These are phyloP conservation scores for Sugiyamaella japonica DNA, from an alignment of 1,139 yeast genomes.

Conservation along the genomic window DNA sequence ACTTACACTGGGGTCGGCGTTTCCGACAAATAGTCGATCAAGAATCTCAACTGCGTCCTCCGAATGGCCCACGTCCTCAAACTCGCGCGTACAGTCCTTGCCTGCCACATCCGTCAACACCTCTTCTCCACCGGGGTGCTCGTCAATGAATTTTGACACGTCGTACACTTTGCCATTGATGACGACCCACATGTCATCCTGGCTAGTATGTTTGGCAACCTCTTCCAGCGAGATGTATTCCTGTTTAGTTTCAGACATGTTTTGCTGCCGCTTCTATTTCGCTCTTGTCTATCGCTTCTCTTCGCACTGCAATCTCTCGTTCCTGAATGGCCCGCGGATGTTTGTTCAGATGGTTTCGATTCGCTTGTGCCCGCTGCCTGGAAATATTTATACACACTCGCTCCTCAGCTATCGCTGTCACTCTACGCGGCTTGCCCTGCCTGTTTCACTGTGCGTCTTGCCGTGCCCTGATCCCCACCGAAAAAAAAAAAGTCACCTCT, in stretches of 20 bases:
- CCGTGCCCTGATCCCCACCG: neutral
- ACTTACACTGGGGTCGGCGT: conserved; percentile 48
- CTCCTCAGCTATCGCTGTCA: too few relatives aligned
- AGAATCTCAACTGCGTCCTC: conserved; percentile 89
- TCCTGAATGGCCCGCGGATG: neutral
- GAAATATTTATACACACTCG: neutral
- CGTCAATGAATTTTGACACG: conserved; percentile 79
- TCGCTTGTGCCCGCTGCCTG: neutral
- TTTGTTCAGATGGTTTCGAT: neutral
- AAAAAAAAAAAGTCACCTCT: conserved; percentile 1
- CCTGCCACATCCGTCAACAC: conserved; percentile 91
- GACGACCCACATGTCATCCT: conserved; percentile 86
- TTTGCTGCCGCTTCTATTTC: neutral
- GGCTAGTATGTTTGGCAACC: conserved; percentile 72
- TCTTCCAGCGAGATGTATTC: conserved; percentile 53
- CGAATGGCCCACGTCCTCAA: conserved; percentile 96
- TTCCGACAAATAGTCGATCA: conserved; percentile 68
- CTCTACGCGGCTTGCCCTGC: too few relatives aligned
- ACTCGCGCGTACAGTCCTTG: conserved; percentile 88
- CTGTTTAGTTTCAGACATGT: conserved; percentile 17
- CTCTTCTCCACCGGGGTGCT: conserved; percentile 99
- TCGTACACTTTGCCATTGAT: conserved; percentile 91
- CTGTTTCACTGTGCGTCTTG: too few relatives aligned
- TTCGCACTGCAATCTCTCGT: neutral
- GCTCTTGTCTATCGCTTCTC: neutral